A percentile compares a stretch with the other conserved stretches of the same genome.
Conservation (phyloP, 176 grass and related monocot genomes). For the Triticum dicoccoides region DNA sequence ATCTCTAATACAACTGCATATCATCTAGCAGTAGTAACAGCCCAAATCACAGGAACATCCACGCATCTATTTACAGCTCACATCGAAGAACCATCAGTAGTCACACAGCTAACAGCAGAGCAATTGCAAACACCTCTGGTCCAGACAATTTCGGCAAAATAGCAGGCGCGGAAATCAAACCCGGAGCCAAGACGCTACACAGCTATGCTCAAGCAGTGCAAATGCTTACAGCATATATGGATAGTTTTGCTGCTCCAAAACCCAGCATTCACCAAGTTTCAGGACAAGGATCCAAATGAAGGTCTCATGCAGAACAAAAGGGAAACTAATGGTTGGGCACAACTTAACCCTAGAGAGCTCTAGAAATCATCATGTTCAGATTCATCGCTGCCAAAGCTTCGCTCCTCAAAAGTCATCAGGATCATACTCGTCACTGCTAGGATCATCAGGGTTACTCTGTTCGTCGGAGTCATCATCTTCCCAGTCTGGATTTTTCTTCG, state of each 20-base stretch:
- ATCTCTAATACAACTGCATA: too few species aligned
- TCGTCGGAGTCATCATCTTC: neutral
- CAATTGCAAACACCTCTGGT: too few species aligned
- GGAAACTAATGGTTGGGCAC: neutral
- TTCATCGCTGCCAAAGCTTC: neutral
- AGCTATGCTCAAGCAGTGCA: neutral
- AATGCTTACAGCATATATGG: neutral
- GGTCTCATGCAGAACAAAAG: neutral
- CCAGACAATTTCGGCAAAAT: neutral
- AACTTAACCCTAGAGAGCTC: neutral
- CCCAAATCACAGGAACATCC: too few species aligned
- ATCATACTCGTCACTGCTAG: neutral
- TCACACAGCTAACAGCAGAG: too few species aligned
- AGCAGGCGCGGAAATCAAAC: neutral
- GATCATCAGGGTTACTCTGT: neutral
- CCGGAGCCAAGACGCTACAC: neutral
- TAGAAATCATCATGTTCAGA: neutral
- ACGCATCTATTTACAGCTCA: too few species aligned
- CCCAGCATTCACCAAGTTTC: neutral
- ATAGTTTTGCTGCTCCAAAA: neutral
- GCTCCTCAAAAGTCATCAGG: neutral
- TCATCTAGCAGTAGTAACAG: too few species aligned
- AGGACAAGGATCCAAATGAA: neutral
- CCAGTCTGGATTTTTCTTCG: conserved; percentile 1
- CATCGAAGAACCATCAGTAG: too few species aligned